Conservation (phyloP, 345 rosid species). For the Conringia planisiliqua region DNA sequence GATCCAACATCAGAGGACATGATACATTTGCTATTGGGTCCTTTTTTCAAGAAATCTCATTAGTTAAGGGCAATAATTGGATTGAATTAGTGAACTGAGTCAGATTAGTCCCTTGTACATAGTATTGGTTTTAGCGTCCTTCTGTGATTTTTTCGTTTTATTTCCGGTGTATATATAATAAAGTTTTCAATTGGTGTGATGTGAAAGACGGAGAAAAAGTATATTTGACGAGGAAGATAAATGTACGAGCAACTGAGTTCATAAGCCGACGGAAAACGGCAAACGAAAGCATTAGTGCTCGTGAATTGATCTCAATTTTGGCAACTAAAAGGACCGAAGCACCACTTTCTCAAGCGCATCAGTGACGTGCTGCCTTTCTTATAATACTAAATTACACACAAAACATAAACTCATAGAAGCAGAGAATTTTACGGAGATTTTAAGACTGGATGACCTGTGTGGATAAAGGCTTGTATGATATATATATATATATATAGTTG, state of each 20-base stretch:
- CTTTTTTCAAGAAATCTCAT: conserved; percentile 12
- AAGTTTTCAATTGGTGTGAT: background rate
- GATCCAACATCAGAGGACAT: conserved; percentile 15
- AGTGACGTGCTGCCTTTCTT: conserved; percentile 33
- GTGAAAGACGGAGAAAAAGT: background rate
- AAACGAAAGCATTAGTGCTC: conserved; percentile 38
- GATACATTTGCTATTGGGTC: conserved; percentile 21
- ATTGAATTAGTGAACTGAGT: background rate
- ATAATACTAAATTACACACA: background rate
- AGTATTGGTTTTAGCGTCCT: background rate
- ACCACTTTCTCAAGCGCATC: conserved; percentile 40
- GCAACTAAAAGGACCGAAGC: conserved; percentile 42
- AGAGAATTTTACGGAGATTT: background rate
- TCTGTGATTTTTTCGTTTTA: background rate
- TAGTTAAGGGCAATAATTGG: background rate
- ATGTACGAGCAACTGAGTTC: conserved; percentile 34
- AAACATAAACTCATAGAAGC: background rate
- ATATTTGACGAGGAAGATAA: background rate
- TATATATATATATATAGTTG: no score
- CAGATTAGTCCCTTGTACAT: background rate
- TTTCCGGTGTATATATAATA: background rate
- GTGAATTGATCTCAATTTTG: conserved; percentile 21
- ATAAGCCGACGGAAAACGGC: conserved; percentile 23
- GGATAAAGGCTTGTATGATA: background rate
- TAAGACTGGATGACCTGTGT: background rate